phyloP scores from a whole-genome alignment of 208 protist species.

The Herpetomonas tarakana region DNA sequence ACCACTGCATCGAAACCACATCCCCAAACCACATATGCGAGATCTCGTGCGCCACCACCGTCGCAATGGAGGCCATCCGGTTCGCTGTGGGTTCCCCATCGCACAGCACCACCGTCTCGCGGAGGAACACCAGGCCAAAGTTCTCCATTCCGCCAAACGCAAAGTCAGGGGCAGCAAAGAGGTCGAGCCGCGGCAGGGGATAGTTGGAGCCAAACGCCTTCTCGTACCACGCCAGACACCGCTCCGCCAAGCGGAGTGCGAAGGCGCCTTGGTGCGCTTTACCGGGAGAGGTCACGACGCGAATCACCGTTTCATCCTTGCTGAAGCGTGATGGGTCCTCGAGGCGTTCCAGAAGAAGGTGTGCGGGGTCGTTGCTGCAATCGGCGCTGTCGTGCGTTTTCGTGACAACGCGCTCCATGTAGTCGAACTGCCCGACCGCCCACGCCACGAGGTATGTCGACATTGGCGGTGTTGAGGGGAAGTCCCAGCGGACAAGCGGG shows the following conservation, averaged over 20 bases:
- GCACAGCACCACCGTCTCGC: conserved; percentile 83
- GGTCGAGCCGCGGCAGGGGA: conserved; percentile 94
- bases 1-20: conserved; percentile 97
- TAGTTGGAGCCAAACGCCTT: conserved; percentile 84
- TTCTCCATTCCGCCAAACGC: conserved; percentile 97
- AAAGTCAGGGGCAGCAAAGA: conserved; percentile 95
- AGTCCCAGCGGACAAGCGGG: conserved; percentile 32
- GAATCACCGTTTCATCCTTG: conserved; percentile 30
- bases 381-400: conserved; percentile 12
- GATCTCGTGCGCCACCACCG: conserved; percentile 92
- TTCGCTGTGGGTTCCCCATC: conserved; percentile 36
- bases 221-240: conserved; percentile 78
- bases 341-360: not conserved
- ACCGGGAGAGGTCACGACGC: conserved; percentile 51
- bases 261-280: conserved; percentile 53
- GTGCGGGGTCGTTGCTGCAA: not conserved
- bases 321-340: not conserved
- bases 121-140: conserved; percentile 96
- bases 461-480: conserved; percentile 87
- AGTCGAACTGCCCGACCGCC: conserved; percentile 85
- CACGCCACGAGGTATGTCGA: conserved; percentile 96
- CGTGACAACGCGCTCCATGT: conserved; percentile 26
- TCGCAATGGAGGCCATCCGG: conserved; percentile 55
- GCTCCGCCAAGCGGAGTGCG: conserved; percentile 63
- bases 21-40: conserved; percentile 98